phyloP scores from a whole-genome alignment of 371 early-diverging fungal species.

The Actinomucor elegans region DNA sequence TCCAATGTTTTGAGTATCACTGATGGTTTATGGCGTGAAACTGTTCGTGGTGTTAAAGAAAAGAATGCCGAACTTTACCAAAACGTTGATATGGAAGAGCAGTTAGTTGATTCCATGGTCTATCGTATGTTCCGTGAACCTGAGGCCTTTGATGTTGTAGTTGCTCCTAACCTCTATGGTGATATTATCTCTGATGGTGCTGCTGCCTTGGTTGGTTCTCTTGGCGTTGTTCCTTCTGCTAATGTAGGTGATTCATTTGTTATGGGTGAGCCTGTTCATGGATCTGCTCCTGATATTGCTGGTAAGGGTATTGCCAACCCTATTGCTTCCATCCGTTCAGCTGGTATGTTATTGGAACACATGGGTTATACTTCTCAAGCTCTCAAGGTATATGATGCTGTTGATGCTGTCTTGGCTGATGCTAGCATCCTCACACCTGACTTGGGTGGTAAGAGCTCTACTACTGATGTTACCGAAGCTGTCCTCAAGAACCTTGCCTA shows the following conservation, averaged over 20 bases:
- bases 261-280: slow-evolving; percentile 95
- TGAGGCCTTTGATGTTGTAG: slow-evolving; percentile 90
- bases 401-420: slow-evolving; percentile 75
- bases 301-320: slow-evolving; percentile 95
- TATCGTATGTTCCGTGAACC: slow-evolving; percentile 96
- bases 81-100: slow-evolving; percentile 84
- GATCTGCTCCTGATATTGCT: slow-evolving; percentile 95
- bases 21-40: slow-evolving; percentile 94
- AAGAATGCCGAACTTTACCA: slow-evolving; percentile 55
- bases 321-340: slow-evolving; percentile 89
- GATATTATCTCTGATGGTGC: slow-evolving; percentile 95
- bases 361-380: slow-evolving; percentile 76
- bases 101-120: slow-evolving; percentile 96
- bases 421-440: slow-evolving; percentile 81
- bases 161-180: slow-evolving; percentile 95
- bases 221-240: slow-evolving; percentile 93
- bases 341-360: slow-evolving; percentile 86
- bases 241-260: slow-evolving; percentile 93
- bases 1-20: slow-evolving; percentile 91
- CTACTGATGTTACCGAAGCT: slow-evolving; percentile 80
- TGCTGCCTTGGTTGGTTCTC: slow-evolving; percentile 91
- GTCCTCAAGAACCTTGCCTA: slow-evolving; percentile 64
- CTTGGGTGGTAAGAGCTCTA: slow-evolving; percentile 87
- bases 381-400: slow-evolving; percentile 78
- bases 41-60: slow-evolving; percentile 74